Conservation (phyloP, 1,284 basidiomycete genomes). For the Sporisorium graminicola region DNA sequence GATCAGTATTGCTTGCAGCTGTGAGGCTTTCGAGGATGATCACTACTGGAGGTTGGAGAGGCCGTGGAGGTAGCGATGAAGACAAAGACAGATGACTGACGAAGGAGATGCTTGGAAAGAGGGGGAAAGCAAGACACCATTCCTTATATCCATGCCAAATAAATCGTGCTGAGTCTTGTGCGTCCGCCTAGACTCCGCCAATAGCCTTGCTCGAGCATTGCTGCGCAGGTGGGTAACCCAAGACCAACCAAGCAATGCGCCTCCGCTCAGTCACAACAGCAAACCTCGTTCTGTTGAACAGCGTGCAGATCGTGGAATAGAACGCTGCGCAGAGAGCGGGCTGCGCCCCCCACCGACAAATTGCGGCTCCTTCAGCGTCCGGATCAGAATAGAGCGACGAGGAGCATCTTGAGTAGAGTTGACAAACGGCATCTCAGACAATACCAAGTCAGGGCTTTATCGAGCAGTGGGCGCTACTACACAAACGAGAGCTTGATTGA, state of each 20-base stretch:
- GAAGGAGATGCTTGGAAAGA: background rate
- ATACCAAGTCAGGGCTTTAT: too few species aligned
- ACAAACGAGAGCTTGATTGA: background rate
- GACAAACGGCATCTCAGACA: too few species aligned
- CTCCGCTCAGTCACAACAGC: background rate
- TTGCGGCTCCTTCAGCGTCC: too few species aligned
- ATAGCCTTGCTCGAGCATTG: too few species aligned
- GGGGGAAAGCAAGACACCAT: background rate
- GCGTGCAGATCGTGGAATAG: background rate
- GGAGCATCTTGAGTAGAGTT: too few species aligned
- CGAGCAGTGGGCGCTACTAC: background rate
- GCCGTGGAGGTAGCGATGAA: background rate
- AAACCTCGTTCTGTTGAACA: background rate
- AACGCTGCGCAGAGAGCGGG: background rate
- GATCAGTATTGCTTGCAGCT: too few species aligned
- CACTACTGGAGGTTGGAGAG: background rate
- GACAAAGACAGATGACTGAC: background rate
- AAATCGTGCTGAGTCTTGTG: too few species aligned
- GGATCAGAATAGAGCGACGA: too few species aligned
- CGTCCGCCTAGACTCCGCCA: too few species aligned
- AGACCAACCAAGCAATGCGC: conserved; percentile 2
- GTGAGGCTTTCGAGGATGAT: too few species aligned
- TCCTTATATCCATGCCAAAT: background rate
- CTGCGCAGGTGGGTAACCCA: background rate
- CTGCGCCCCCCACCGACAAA: too few species aligned